Evolutionary conservation across 2,329 filamentous ascomycete species (phyloP).

Genomic region (Fusarium sp.): DNA sequence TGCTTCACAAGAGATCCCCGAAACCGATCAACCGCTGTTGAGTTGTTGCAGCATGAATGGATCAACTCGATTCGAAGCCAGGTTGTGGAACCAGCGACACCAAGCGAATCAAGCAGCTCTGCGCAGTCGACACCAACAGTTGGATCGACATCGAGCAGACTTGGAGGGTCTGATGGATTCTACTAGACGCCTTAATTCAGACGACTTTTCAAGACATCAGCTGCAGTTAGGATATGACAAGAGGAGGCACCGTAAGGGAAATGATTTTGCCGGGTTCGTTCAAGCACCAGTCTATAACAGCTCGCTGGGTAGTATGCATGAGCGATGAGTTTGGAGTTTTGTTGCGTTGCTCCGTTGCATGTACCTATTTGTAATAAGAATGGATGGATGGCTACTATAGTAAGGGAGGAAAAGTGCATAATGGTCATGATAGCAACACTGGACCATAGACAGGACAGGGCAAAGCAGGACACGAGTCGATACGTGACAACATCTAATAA

Average conservation of each 20-base stretch:
- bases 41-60: constrained; percentile 96
- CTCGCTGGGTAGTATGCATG: constrained; percentile 38
- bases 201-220: neutral
- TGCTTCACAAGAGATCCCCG: constrained; percentile 90
- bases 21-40: constrained; percentile 83
- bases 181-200: constrained; percentile 40
- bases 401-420: constrained; percentile 25
- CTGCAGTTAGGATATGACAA: constrained; percentile 5
- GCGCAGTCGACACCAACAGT: constrained; percentile 54
- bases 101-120: constrained; percentile 67
- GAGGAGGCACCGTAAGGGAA: constrained; percentile 19
- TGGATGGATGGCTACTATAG: constrained; percentile 32
- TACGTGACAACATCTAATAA: constrained; percentile 45
- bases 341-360: constrained; percentile 40
- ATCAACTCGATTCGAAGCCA: constrained; percentile 75
- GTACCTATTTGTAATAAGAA: constrained; percentile 43
- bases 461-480: constrained; percentile 33
- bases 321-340: constrained; percentile 48
- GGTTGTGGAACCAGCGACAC: constrained; percentile 74
- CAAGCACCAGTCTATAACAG: constrained; percentile 38
- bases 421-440: constrained; percentile 45
- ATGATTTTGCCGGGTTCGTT: constrained; percentile 33
- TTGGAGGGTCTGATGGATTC: constrained; percentile 51
- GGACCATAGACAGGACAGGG: constrained; percentile 32
- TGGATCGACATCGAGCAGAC: constrained; percentile 50